Evolutionary conservation across 2,329 filamentous ascomycete species (phyloP).

Genomic region (Nigrospora oryzae): DNA sequence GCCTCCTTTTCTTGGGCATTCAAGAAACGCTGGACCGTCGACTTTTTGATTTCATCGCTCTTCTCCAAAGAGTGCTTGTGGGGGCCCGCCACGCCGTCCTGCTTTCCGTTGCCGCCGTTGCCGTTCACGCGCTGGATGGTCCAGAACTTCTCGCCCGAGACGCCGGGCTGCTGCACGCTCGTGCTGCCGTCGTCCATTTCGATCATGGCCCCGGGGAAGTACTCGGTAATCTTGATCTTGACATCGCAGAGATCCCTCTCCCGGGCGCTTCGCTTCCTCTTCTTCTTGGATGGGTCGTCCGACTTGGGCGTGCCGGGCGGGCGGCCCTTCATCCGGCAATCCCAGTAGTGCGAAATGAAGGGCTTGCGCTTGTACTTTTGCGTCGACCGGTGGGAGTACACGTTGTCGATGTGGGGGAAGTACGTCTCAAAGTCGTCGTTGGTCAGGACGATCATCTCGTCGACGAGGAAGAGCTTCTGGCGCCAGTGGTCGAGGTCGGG

Average conservation of each 20-base stretch:
- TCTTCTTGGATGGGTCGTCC: conserved; percentile 73
- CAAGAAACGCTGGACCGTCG: conserved; percentile 60
- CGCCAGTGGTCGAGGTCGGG: conserved; percentile 63
- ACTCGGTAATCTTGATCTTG: conserved; percentile 80
- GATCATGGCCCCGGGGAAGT: conserved; percentile 48
- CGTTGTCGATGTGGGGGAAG: conserved; percentile 76
- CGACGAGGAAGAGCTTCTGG: conserved; percentile 65
- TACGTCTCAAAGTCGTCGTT: conserved; percentile 76
- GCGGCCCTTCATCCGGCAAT: conserved; percentile 72
- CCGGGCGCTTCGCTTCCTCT: conserved; percentile 66
- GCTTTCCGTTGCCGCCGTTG: conserved; percentile 64
- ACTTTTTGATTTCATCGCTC: conserved; percentile 76
- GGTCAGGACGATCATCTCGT: conserved; percentile 62
- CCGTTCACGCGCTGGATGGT: conserved; percentile 73
- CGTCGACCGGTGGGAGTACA: conserved; percentile 77
- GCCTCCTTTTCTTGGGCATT: conserved; percentile 57
- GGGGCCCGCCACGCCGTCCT: conserved; percentile 60
- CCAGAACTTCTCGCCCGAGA: conserved; percentile 51
- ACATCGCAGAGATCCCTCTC: conserved; percentile 76
- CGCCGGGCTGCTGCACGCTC: conserved; percentile 25
- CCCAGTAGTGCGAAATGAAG: conserved; percentile 80
- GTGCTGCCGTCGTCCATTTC: conserved; percentile 17
- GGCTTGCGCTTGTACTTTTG: conserved; percentile 74
- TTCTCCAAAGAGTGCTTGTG: conserved; percentile 67
- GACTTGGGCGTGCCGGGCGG: conserved; percentile 74